Percentiles rank a stretch among this genome's conserved stretches.
These are phyloP conservation scores for Eleusine indica DNA, from an alignment of 176 grass and related monocot genomes.

Conservation along the genomic window DNA sequence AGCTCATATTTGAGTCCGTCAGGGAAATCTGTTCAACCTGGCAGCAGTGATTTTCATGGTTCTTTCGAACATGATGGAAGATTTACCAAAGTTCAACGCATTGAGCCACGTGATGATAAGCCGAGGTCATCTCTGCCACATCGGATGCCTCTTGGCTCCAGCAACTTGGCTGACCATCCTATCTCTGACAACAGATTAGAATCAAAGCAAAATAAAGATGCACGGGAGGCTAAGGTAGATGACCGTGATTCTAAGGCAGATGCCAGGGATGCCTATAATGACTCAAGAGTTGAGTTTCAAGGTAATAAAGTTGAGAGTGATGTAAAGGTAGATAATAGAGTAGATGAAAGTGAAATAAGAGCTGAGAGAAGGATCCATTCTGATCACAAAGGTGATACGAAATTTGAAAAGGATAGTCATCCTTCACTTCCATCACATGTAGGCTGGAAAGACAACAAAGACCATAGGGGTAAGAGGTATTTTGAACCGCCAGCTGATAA, in stretches of 20 bases:
- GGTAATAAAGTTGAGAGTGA: conserved; percentile 61
- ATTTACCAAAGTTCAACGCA: conserved; percentile 58
- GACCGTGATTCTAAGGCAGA: conserved; percentile 53
- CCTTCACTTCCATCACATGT: conserved; percentile 46
- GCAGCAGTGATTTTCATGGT: conserved; percentile 60
- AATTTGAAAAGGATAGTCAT: conserved; percentile 65
- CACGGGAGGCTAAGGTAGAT: conserved; percentile 53
- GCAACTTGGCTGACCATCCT: conserved; percentile 45
- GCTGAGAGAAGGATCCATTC: conserved; percentile 47
- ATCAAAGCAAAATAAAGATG: conserved; percentile 60
- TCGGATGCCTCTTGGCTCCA: conserved; percentile 49
- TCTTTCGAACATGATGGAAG: conserved; percentile 75
- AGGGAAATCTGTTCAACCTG: conserved; percentile 57
- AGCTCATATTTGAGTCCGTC: conserved; percentile 50
- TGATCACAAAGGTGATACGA: conserved; percentile 56
- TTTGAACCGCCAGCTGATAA: conserved; percentile 47
- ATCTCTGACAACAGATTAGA: conserved; percentile 63
- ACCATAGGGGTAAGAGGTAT: conserved; percentile 62
- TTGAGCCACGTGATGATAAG: conserved; percentile 85
- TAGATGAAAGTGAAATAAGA: conserved; percentile 61
- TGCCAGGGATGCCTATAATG: conserved; percentile 42
- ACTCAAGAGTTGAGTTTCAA: conserved; percentile 50
- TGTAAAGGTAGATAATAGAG: conserved; percentile 52
- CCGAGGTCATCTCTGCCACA: conserved; percentile 48
- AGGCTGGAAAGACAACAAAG: conserved; percentile 69